Percentiles rank a stretch among this genome's conserved stretches.
Evolutionary conservation across 768 basidiomycete species (phyloP).

Genomic region (Lenzites betulinus): DNA sequence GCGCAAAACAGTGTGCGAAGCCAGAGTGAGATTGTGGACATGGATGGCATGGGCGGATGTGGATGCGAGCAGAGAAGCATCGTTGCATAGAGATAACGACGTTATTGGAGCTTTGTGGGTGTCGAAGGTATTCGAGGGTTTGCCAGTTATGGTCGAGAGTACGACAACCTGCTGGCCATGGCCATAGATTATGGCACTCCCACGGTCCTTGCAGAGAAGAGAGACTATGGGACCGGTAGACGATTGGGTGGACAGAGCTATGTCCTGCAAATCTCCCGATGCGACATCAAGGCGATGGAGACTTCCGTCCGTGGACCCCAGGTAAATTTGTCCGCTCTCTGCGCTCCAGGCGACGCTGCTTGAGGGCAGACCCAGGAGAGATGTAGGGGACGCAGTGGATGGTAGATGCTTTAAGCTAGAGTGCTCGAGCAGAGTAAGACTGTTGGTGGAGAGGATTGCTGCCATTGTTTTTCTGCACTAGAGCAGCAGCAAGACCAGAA

Average conservation of each 20-base stretch:
- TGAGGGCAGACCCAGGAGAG: constrained; percentile 25
- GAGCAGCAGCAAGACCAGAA: background rate
- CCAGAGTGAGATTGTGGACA: constrained; percentile 59
- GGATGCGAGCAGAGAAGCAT: constrained; percentile 56
- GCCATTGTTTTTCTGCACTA: constrained; percentile 9
- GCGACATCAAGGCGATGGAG: constrained; percentile 56
- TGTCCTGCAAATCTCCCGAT: constrained; percentile 42
- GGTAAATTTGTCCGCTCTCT: constrained; percentile 56
- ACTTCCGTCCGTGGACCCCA: constrained; percentile 44
- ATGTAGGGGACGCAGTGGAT: constrained; percentile 26
- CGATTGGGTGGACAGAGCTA: constrained; percentile 33
- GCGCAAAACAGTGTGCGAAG: constrained; percentile 55
- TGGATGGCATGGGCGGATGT: constrained; percentile 54
- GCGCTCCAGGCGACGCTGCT: constrained; percentile 55
- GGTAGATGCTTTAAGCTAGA: constrained; percentile 45
- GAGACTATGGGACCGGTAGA: constrained; percentile 31
- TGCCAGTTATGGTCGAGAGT: constrained; percentile 48
- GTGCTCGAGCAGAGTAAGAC: constrained; percentile 37
- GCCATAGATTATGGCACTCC: constrained; percentile 49
- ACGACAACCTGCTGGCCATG: constrained; percentile 48
- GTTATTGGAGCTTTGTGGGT: constrained; percentile 53
- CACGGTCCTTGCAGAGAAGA: constrained; percentile 38
- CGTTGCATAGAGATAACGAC: constrained; percentile 60
- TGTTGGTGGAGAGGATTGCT: constrained; percentile 7
- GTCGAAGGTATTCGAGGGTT: constrained; percentile 50